Base-by-base conservation (phyloP, 1,139 yeast genomes). In the Yamadazyma buinensis region DNA sequence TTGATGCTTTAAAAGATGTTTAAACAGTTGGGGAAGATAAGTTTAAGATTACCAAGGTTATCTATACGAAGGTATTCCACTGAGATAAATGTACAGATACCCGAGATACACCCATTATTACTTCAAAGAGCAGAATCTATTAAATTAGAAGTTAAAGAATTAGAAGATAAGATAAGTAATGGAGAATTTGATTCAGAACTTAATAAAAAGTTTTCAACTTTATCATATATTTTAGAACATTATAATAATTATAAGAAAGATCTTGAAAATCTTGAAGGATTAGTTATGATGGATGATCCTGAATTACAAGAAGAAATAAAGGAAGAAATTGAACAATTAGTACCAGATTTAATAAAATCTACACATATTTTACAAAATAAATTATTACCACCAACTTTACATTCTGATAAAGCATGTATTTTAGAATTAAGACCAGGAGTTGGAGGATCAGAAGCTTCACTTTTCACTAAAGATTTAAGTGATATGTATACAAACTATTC, bases 401-500 rank as follows among this genome's bases (percentile, higher is more conserved):
- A 84, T 54, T 74, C 83, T 3, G 95, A 85, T 36, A 78, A 76
- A 40, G 80, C 95, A 1, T 83, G 95, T 33, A 67, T 92, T 11
- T 49, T 92, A 14, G 99, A 92, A 56, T 59, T 92, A 19, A 70
- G 97, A 37, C 97, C 98, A 0, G 98, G 99, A 2, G 90, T 92
- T 1, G 98, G 99, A 11, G 99, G 99, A 2, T 75, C 80, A 6
- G 99, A 92, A 51, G 97, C 98, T 0, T 79, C 83, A 54, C 71
- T 92, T 7, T 92, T 92, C 56, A 77, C 97, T 0, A 74, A 72
- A 31, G 95, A 94, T 54, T 61, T 92, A 41, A 59, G 88, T 43
- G 69, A 73, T 38, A 87, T 94, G 97, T 92, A 92, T 57, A 64
- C 73, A 21, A 80, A 76, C 43, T 88, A 77, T 53, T 85, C 94